Conservation (phyloP, 1,284 basidiomycete genomes). For the Sanghuangporus weigelae region DNA sequence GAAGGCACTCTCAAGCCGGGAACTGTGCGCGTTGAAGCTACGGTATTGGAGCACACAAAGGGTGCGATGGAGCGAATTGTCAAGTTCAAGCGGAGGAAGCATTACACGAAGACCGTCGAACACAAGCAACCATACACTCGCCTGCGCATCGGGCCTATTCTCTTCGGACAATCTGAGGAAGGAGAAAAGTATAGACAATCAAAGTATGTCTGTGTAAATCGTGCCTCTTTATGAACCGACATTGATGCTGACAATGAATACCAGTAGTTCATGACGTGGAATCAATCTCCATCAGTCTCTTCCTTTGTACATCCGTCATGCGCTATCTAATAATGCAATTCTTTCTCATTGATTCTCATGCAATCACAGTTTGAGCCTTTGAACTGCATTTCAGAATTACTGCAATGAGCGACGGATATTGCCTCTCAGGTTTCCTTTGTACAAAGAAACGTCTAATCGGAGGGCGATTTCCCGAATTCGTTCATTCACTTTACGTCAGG, state of each 20-base stretch:
- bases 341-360: neutral
- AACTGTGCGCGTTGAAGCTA: slow-evolving; percentile 74
- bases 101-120: slow-evolving; percentile 77
- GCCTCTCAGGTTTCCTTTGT: too few relatives aligned
- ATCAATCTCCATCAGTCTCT: neutral
- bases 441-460: too few relatives aligned
- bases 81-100: slow-evolving; percentile 98
- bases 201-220: neutral
- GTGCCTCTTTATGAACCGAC: slow-evolving; percentile 9
- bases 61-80: slow-evolving; percentile 85
- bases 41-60: slow-evolving; percentile 95
- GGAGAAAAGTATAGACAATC: neutral
- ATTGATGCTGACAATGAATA: slow-evolving; percentile 20
- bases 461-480: too few relatives aligned
- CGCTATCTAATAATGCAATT: neutral
- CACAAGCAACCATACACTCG: slow-evolving; percentile 95
- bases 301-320: neutral
- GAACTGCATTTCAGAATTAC: neutral
- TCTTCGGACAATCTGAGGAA: slow-evolving; percentile 24
- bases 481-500: too few relatives aligned
- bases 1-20: slow-evolving; percentile 42
- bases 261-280: neutral
- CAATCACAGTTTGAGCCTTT: neutral
- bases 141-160: slow-evolving; percentile 75
- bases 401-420: neutral